Percentiles rank a stretch among this genome's conserved stretches.
Evolutionary conservation across 139 green algal genomes (phyloP).

Genomic region (Micromonas commoda): DNA sequence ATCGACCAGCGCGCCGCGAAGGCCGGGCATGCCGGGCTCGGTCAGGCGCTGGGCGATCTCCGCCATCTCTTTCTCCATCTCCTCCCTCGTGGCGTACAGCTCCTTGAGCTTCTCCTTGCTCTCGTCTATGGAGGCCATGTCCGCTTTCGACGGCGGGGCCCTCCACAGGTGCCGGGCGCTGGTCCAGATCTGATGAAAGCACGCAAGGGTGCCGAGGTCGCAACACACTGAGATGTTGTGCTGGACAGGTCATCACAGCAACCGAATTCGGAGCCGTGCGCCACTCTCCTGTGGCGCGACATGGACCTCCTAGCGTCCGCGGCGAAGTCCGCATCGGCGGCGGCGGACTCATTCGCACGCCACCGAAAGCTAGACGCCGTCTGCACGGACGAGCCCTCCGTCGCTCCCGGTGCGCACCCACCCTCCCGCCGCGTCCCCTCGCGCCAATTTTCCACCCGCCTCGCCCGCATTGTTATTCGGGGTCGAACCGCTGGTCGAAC

Average conservation of each 20-base stretch:
- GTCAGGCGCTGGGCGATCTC: neutral
- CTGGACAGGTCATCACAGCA: too few relatives aligned
- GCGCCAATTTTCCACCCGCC: too few relatives aligned
- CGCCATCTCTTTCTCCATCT: constrained; percentile 17
- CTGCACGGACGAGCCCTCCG: neutral
- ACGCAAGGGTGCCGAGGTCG: too few relatives aligned
- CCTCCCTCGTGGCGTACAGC: neutral
- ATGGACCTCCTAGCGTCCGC: neutral
- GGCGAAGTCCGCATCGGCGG: neutral
- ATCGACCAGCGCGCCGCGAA: constrained; percentile 13
- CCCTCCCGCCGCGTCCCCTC: neutral
- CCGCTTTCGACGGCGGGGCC: too few relatives aligned
- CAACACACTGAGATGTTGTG: too few relatives aligned
- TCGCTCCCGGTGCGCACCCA: neutral
- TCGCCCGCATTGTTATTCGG: too few relatives aligned
- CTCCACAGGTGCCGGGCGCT: too few relatives aligned
- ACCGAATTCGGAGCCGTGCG: too few relatives aligned
- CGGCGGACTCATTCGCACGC: neutral
- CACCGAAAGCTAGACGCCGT: neutral
- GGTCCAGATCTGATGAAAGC: too few relatives aligned
- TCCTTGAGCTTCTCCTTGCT: neutral
- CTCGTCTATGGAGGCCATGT: neutral
- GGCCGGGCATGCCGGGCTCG: neutral
- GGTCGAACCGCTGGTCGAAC: too few relatives aligned
- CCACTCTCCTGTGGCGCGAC: too few relatives aligned